A percentile compares a stretch with the other conserved stretches of the same genome.
phyloP scores from a whole-genome alignment of 768 basidiomycete species.

The Gymnopilus junonius region DNA sequence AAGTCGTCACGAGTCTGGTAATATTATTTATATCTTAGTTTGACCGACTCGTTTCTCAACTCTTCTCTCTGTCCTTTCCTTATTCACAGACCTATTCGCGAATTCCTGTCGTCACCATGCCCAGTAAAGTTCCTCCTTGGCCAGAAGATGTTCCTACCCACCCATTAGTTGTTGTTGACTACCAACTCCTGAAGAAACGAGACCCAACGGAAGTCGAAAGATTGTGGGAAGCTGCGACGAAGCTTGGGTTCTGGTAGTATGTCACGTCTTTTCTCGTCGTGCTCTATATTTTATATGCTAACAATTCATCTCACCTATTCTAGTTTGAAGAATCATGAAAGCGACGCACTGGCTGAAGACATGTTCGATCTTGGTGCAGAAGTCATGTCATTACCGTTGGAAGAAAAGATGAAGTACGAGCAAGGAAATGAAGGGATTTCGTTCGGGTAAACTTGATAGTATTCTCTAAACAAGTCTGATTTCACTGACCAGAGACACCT shows the following conservation, averaged over 20 bases:
- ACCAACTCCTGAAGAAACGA: slow-evolving; percentile 44
- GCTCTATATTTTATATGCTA: no score
- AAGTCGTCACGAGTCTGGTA: no score
- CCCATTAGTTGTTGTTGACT: slow-evolving; percentile 61
- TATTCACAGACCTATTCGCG: neutral
- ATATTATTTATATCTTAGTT: no score
- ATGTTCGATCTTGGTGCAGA: slow-evolving; percentile 64
- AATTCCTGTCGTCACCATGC: neutral
- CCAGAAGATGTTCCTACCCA: slow-evolving; percentile 57
- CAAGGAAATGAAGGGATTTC: slow-evolving; percentile 54
- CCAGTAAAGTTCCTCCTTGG: slow-evolving; percentile 40
- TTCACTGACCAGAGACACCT: no score
- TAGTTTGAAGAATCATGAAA: slow-evolving; percentile 59
- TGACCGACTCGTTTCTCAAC: no score
- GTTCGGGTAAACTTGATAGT: slow-evolving; percentile 29
- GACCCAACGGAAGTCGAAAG: slow-evolving; percentile 49
- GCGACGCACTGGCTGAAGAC: slow-evolving; percentile 45
- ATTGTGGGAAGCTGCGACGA: slow-evolving; percentile 61
- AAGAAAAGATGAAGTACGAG: slow-evolving; percentile 62
- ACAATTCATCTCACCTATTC: neutral
- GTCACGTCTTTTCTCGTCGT: slow-evolving; percentile 35
- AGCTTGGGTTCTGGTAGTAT: slow-evolving; percentile 72
- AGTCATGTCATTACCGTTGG: slow-evolving; percentile 54
- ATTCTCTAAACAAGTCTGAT: no score
- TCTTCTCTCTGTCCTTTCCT: neutral